Base-by-base conservation (phyloP, 2,329 filamentous ascomycete genomes). In the Paecilomyces variotii region DNA sequence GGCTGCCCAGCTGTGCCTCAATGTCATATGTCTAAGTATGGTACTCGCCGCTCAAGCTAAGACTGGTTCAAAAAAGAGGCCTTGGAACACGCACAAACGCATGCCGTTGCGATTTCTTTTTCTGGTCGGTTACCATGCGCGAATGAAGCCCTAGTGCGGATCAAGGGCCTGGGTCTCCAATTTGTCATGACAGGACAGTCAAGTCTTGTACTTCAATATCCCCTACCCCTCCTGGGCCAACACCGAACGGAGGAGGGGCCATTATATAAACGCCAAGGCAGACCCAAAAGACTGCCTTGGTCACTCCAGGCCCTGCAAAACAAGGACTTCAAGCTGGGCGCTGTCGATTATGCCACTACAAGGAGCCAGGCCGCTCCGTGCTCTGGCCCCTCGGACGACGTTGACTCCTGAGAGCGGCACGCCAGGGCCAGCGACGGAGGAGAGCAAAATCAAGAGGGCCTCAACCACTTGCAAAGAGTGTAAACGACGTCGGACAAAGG, bases 401-500 rank as follows among this genome's bases (percentile, higher is more conserved):
- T 56, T 62, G 27, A 52, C 25, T 52, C 60, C 50, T 58, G 59
- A 53, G 62, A 67, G 60, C 12, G 56, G 45, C 35, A 56, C 39
- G 27, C 59, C 54, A 27, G 56, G 60, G 49, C 59, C 57, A 49
- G 56, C 57, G 25, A 56, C 64, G 32, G 72, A 74, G 24, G 72
- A 74, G 25, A 60, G 58, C 53, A 69, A 69, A 54, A 68, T 69
- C 53, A 73, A 69, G 58, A 65, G 72, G 55, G 72, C 71, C 11
- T 74, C 72, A 6, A 71, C 69, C 14, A 72, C 72, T 32, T 75
- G 72, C 60, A 65, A 62, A 34, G 71, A 74, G 61, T 75, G 72
- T 62, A 70, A 75, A 61, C 67, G 63, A 57, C 67, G 71, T 56
- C 70, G 72, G 50, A 74, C 70, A 53, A 74, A 69, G 70, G 72